phyloP scores from a whole-genome alignment of 495 filamentous ascomycete genomes.

The Xylona heveae region DNA sequence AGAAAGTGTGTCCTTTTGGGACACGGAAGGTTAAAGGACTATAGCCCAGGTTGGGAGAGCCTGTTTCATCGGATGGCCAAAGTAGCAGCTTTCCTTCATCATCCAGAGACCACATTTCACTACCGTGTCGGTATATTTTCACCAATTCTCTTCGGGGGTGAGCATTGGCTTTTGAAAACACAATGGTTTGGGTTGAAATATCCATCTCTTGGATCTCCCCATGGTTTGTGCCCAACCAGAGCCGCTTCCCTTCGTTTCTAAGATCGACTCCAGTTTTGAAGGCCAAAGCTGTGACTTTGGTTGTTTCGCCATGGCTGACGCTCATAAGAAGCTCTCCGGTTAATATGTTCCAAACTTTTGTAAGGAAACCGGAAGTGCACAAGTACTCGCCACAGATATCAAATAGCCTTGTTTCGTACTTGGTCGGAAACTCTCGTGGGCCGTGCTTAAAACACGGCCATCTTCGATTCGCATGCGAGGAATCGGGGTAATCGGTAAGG shows the following conservation, averaged over 20 bases:
- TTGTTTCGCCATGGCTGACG: slow-evolving; percentile 54
- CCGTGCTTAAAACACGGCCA: slow-evolving; percentile 53
- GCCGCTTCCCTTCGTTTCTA: slow-evolving; percentile 58
- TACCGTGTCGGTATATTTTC: slow-evolving; percentile 66
- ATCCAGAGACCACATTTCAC: slow-evolving; percentile 88
- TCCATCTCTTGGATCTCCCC: slow-evolving; percentile 84
- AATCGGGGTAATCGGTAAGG: slow-evolving; percentile 53
- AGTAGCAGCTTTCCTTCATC: slow-evolving; percentile 73
- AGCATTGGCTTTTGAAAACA: slow-evolving; percentile 39
- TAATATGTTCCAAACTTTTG: slow-evolving; percentile 66
- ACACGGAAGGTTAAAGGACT: slow-evolving; percentile 47
- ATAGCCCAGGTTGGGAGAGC: slow-evolving; percentile 48
- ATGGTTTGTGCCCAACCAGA: slow-evolving; percentile 82
- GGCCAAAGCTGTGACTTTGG: slow-evolving; percentile 55
- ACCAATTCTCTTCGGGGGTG: slow-evolving; percentile 69
- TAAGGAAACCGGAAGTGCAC: slow-evolving; percentile 66
- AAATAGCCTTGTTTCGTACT: slow-evolving; percentile 63
- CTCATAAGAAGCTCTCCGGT: slow-evolving; percentile 68
- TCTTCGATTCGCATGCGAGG: slow-evolving; percentile 64
- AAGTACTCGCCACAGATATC: slow-evolving; percentile 75
- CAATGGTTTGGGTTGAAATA: slow-evolving; percentile 43
- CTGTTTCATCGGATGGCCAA: slow-evolving; percentile 63
- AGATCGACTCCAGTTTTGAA: slow-evolving; percentile 58
- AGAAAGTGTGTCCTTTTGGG: slow-evolving; percentile 67
- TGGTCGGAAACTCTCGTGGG: slow-evolving; percentile 53